Percentiles rank a stretch among this genome's conserved stretches.
These are phyloP conservation scores for Trichosporon inkin DNA, from an alignment of 1,284 basidiomycete genomes.

Conservation along the genomic window DNA sequence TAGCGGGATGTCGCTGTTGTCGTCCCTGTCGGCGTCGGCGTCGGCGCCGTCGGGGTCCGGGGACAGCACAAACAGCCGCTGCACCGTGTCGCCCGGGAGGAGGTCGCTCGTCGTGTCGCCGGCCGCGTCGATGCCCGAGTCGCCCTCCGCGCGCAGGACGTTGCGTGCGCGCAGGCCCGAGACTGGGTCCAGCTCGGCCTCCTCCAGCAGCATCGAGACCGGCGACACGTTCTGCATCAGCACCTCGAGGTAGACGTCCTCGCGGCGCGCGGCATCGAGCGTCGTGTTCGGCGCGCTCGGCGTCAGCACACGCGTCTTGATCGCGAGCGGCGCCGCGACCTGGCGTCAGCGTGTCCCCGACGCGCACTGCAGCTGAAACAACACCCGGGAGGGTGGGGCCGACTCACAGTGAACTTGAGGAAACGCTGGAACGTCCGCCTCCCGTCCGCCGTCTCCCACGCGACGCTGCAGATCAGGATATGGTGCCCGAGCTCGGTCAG, in stretches of 20 bases:
- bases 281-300: constrained; percentile 67
- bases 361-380: background rate
- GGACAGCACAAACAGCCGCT: constrained; percentile 74
- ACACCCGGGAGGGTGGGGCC: background rate
- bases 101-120: constrained; percentile 45
- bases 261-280: constrained; percentile 60
- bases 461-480: constrained; percentile 42
- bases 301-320: constrained; percentile 80
- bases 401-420: constrained; percentile 77
- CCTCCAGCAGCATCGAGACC: constrained; percentile 70
- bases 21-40: constrained; percentile 55
- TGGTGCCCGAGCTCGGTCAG: constrained; percentile 45
- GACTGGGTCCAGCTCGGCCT: constrained; percentile 66
- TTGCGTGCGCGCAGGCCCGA: constrained; percentile 61
- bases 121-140: constrained; percentile 31
- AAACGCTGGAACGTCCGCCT: constrained; percentile 76
- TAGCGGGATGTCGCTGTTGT: constrained; percentile 12
- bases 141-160: background rate
- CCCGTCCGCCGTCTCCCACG: constrained; percentile 56
- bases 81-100: constrained; percentile 72
- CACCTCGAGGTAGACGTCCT: constrained; percentile 78
- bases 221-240: constrained; percentile 79
- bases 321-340: constrained; percentile 81
- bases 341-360: constrained; percentile 48
- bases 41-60: constrained; percentile 49